Evolutionary conservation across 2,329 filamentous ascomycete species (phyloP), one percentile per base, ranked within the genome.

Genomic region (Aspergillus fijiensis): DNA sequence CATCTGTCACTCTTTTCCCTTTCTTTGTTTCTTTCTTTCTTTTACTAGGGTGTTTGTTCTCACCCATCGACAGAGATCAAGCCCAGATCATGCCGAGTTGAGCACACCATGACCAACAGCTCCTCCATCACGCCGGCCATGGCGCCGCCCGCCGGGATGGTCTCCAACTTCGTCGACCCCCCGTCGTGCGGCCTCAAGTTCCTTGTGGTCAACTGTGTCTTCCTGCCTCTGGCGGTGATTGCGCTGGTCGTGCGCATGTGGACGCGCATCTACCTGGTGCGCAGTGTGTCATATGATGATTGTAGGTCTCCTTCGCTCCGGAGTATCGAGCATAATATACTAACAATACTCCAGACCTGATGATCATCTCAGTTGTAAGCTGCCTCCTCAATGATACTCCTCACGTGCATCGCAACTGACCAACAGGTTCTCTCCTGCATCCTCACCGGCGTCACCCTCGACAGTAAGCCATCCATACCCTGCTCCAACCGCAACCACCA

Each of bases 121-220:
- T 54, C 39, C 39, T 45, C 62, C 25, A 67, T 67, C 25, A 63
- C 58, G 11, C 70, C 69, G 45, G 68, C 67, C n/a, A 53, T 65
- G 61, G 14, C 60, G 49, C 70, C 70, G 59, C 70, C 70, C 19
- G 53, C 63, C 1, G 70, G 70, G 11, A 31, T 63, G 55, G 60
- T 59, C 19, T 66, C 69, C 6, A 71, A 72, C 47, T 72, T 72
- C 39, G 58, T 69, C n/a, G 58, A 72, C 50, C 70, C 70, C 4
- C 54, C 51, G n/a, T 67, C 62, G 49, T 51, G 51, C n/a, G 67
- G 65, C 9, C 60, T 57, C 4, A 68, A 64, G 33, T 69, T 68
- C 48, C n/a, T 72, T 14, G 66, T 69, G 6, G 65, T 72, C 0
- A 72, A 71, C 54, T 69, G 63, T 33, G 48, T 73, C 12, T 73